These are phyloP conservation scores for Candida sp. DNA, from an alignment of 1,139 yeast species.

Conservation along the genomic window DNA sequence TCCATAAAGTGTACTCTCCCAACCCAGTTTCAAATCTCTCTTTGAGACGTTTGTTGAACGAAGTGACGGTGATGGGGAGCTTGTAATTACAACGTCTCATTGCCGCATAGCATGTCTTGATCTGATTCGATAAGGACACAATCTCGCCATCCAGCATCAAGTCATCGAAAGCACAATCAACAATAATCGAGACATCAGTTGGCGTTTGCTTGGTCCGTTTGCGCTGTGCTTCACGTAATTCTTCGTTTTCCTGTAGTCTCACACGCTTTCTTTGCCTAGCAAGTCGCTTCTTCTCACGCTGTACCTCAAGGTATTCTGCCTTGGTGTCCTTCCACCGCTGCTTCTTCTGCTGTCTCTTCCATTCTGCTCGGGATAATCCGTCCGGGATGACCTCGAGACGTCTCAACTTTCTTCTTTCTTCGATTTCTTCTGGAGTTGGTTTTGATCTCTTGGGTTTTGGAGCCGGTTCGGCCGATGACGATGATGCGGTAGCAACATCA, in stretches of 20 bases:
- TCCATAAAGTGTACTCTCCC: constrained; percentile 69
- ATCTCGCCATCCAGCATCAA: constrained; percentile 84
- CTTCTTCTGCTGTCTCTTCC: constrained; percentile 71
- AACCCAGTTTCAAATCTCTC: constrained; percentile 70
- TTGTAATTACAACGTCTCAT: constrained; percentile 65
- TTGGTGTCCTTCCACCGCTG: constrained; percentile 68
- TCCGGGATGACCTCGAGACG: constrained; percentile 56
- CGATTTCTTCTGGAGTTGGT: constrained; percentile 19
- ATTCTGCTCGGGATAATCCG: constrained; percentile 85
- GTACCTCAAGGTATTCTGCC: constrained; percentile 54
- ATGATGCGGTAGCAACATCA: too few species aligned
- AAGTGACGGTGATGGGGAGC: constrained; percentile 64
- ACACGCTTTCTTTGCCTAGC: constrained; percentile 35
- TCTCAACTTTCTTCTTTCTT: constrained; percentile 13
- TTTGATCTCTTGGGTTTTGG: neutral
- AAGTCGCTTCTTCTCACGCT: constrained; percentile 59
- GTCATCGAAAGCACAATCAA: constrained; percentile 93
- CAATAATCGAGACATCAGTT: constrained; percentile 57
- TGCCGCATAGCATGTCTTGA: constrained; percentile 81
- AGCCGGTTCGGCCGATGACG: too few species aligned
- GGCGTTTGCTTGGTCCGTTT: constrained; percentile 44
- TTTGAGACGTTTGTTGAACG: constrained; percentile 69
- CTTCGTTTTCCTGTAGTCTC: constrained; percentile 18
- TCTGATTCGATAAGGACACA: constrained; percentile 77
- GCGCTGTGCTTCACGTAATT: constrained; percentile 27